Evolutionary conservation across 2,329 filamentous ascomycete species (phyloP), one percentile per base, ranked within the genome.

Genomic region (Pseudopithomyces maydicus): DNA sequence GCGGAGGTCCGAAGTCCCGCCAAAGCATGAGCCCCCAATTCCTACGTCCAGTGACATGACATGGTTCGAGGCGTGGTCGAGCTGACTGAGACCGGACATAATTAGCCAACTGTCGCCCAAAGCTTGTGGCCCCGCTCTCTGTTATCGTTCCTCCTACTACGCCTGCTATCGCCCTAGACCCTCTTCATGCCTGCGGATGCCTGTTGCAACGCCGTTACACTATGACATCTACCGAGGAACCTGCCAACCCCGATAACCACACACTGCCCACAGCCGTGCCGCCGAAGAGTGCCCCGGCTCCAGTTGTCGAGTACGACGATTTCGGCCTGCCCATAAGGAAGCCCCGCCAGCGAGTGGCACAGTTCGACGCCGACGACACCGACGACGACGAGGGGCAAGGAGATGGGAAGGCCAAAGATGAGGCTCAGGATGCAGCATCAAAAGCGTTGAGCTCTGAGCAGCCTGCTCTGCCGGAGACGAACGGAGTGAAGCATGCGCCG

Each of bases 321-420:
- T 91, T 91, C 72, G 89, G 89, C 49, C 77, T 91, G 61, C 88
- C 88, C 17, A 82, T 89, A 59, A 81, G 80, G 71, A 84, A 81
- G 65, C 81, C 64, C 47, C 58, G 72, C 36, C 65, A 66, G 23
- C 66, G 67, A 48, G 68, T 65, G 32, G 68, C 67, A 17, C 60
- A 69, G 46, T 68, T 53, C 55, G 72, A 71, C 26, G 65, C 59
- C 39, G 64, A 65, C 15, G 68, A 29, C 4, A 19, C 2, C 4
- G 38, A 72, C n/a, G 58, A 66, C 11, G 68, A 71, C 19, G 58
- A 65, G 33, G 64, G 67, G 19, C n/a, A 23, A 2, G 68, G 70
- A 4, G 58, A 65, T 29, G 64, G 67, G 19, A 32, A 23, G 2
- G 68, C 70, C 4, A 65, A 66, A 17, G 71, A 69, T 32, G 63